Evolutionary conservation across 192 early-diverging fungal genomes (phyloP).

Genomic region (Linnemannia exigua): DNA sequence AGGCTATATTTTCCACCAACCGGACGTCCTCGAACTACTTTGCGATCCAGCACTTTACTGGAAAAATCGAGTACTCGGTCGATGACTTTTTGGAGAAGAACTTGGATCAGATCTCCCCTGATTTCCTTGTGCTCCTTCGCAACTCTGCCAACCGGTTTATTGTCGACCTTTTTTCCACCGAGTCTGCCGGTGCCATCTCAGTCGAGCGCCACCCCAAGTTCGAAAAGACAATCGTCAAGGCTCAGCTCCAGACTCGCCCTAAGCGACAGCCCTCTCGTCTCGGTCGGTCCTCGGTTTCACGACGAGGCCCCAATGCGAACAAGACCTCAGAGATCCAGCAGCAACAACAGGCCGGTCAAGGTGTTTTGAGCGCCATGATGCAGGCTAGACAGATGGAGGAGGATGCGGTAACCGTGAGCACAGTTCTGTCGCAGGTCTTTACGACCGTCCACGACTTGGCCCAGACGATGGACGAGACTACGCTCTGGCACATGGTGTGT

Average conservation of each 20-base stretch:
- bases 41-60: conserved; percentile 83
- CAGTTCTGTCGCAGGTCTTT: conserved; percentile 71
- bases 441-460: conserved; percentile 84
- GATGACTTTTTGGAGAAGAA: conserved; percentile 86
- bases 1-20: conserved; percentile 59
- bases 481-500: conserved; percentile 88
- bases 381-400: conserved; percentile 47
- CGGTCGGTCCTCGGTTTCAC: conserved; percentile 47
- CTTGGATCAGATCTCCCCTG: conserved; percentile 76
- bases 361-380: conserved; percentile 28
- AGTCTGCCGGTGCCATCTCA: conserved; percentile 69
- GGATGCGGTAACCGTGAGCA: conserved; percentile 58
- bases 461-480: conserved; percentile 81
- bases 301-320: conserved; percentile 56
- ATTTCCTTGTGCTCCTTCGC: conserved; percentile 88
- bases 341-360: conserved; percentile 1
- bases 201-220: conserved; percentile 83
- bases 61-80: conserved; percentile 82
- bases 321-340: conserved; percentile 29
- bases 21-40: conserved; percentile 65
- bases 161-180: conserved; percentile 77
- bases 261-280: conserved; percentile 73
- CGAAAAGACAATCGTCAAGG: conserved; percentile 78
- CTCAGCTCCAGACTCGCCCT: conserved; percentile 82
- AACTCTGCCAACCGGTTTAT: conserved; percentile 83